Evolutionary conservation across 176 grass and related monocot genomes (phyloP).

Genomic region (Musa acuminata): DNA sequence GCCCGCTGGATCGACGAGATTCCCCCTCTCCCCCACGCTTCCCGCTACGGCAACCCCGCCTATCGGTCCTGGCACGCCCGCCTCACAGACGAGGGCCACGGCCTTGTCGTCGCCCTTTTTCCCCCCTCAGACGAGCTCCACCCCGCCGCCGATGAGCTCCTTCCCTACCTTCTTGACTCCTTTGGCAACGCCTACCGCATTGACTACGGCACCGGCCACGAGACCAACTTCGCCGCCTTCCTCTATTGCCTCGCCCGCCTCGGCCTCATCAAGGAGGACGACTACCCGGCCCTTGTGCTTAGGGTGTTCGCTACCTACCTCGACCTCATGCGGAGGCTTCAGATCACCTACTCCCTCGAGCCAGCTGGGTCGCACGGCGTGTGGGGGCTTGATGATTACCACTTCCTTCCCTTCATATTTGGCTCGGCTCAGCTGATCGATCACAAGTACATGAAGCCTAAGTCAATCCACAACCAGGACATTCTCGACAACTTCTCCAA

Average conservation of each 20-base stretch:
- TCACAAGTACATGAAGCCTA: conserved; percentile 98
- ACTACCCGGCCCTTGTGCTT: conserved; percentile 52
- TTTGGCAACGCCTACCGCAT: conserved; percentile 80
- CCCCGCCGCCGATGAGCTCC: conserved; percentile 47
- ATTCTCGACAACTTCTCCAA: conserved; percentile 77
- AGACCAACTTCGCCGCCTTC: conserved; percentile 89
- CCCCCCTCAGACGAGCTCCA: conserved; percentile 32
- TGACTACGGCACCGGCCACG: conserved; percentile 86
- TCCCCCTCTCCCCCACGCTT: conserved; percentile 51
- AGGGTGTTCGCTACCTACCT: conserved; percentile 59
- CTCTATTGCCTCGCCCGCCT: conserved; percentile 85
- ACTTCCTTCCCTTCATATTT: conserved; percentile 88
- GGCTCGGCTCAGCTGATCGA: conserved; percentile 78
- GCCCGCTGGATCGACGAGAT: conserved; percentile 44
- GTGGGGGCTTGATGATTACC: conserved; percentile 80
- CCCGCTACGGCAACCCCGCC: conserved; percentile 83
- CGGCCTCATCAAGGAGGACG: conserved; percentile 50
- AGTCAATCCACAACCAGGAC: conserved; percentile 89
- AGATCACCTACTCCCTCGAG: conserved; percentile 74
- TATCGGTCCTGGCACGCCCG: conserved; percentile 76
- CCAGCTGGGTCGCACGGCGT: conserved; percentile 88
- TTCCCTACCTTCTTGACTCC: conserved; percentile 83
- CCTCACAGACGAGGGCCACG: conserved; percentile 30
- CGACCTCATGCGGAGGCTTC: conserved; percentile 70
- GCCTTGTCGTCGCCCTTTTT: conserved; percentile 28